These are phyloP conservation scores for Polytrichum commune DNA, from an alignment of 225 moss, liverwort and hornwort genomes.

Conservation along the genomic window DNA sequence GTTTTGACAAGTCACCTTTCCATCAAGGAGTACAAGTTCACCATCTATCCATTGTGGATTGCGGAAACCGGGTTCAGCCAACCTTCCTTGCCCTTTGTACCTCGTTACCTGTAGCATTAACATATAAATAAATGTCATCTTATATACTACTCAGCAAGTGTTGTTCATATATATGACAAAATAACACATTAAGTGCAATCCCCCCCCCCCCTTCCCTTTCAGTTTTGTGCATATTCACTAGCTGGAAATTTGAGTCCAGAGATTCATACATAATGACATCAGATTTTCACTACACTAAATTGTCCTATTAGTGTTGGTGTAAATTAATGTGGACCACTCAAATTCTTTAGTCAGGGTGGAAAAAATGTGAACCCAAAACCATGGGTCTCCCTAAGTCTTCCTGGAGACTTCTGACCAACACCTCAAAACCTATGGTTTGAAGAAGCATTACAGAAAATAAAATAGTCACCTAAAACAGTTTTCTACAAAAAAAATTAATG, in stretches of 20 bases:
- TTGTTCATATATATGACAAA: no score
- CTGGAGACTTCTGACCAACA: neutral
- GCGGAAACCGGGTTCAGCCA: conserved; percentile 98
- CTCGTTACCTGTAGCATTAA: conserved; percentile 65
- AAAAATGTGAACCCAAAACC: no score
- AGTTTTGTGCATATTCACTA: no score
- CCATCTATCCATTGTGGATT: conserved; percentile 99
- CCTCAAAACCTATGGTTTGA: neutral
- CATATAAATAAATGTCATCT: neutral
- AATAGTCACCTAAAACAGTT: neutral
- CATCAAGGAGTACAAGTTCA: conserved; percentile 94
- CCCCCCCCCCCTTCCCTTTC: no score
- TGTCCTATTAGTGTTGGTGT: no score
- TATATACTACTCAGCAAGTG: no score
- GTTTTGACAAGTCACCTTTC: conserved; percentile 61
- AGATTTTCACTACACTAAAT: neutral
- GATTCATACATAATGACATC: neutral
- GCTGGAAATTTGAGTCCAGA: no score
- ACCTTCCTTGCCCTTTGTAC: conserved; percentile 97
- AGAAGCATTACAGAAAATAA: neutral
- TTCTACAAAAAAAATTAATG: no score
- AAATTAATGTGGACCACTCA: no score
- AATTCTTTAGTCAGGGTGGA: no score
- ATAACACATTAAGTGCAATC: no score
- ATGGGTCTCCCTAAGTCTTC: no score